Base-by-base conservation (phyloP, 345 rosid genomes). In the Garcia nutans region DNA sequence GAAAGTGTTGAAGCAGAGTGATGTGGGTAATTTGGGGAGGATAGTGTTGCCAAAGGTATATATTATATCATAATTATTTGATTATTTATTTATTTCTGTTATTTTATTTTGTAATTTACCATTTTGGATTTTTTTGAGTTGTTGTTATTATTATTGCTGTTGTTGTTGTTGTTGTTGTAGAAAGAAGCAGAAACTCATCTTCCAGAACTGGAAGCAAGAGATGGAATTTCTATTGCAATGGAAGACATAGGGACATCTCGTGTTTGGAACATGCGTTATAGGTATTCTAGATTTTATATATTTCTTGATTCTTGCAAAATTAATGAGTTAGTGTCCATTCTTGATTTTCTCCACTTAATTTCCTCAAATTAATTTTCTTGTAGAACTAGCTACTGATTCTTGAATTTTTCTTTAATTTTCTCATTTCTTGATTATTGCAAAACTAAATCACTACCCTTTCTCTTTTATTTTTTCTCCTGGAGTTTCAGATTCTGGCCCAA, bases 131-230 rank as follows among this genome's bases (percentile, higher is more conserved):
- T 71, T 8, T 15, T 41, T 23, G 6, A 58, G 47, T 10, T 11
- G 0, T 11, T 9, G 9, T 20, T 63, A 56, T 6, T 31, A 26
- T 24, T 49, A 63, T 28, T 28, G 2, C 2, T 28, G 2, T 28
- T 28, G 2, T 28, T 28, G 2, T 28, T 28, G 2, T 28, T 28
- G 2, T 28, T 37, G 0, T 50, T 41, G 49, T 85, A 96, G 98
- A 96, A 96, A 82, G 99, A 96, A 79, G 99, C 98, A 50, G 99
- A 96, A 80, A 89, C 97, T 4, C 97, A 93, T 84, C 90, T 96
- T 42, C 99, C 99, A 13, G 99, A 92, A 75, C 80, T 96, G 67
- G 97, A 96, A 79, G 95, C 97, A 58, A 92, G 98, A 85, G 99
- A 96, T 44, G 99, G 99, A 63, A 93, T 96, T 79, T 84, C 97